Conservation (phyloP, 257 asterid species). For the Scutellaria galericulata region DNA sequence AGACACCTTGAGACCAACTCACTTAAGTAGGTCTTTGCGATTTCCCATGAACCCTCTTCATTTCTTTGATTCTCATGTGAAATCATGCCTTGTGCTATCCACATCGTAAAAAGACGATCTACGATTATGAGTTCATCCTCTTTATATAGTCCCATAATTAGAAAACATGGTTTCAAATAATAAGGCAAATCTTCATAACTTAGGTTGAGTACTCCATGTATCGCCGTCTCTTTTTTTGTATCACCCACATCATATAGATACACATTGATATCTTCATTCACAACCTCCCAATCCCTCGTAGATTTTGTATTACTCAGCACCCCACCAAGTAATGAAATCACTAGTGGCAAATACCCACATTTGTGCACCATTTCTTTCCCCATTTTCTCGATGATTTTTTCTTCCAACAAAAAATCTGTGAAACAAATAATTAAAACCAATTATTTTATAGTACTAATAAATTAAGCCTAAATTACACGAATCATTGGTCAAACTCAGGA, state of each 20-base stretch:
- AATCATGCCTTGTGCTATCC: conserved; percentile 28
- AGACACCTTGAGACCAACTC: conserved; percentile 27
- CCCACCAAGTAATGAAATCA: conserved; percentile 25
- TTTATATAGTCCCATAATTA: not conserved
- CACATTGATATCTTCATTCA: not conserved
- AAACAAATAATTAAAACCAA: too few species aligned
- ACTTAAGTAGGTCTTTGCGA: not conserved
- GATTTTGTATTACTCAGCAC: conserved; percentile 5
- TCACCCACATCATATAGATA: not conserved
- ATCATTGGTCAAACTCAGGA: too few species aligned
- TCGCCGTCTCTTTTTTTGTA: not conserved
- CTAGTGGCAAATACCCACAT: conserved; percentile 22
- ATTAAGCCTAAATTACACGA: too few species aligned
- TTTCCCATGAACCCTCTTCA: not conserved
- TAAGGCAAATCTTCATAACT: conserved; percentile 24
- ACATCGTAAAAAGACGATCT: not conserved
- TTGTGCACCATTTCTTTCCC: conserved; percentile 29
- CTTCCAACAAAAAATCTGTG: not conserved
- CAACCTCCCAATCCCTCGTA: not conserved
- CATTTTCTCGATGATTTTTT: not conserved
- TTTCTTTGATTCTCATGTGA: too few species aligned
- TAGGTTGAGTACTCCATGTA: conserved; percentile 16
- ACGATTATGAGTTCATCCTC: not conserved
- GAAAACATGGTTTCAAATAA: conserved; percentile 30
- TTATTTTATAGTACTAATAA: too few species aligned